phyloP scores from a whole-genome alignment of 371 early-diverging fungal species.

The Lichtheimia hyalospora region DNA sequence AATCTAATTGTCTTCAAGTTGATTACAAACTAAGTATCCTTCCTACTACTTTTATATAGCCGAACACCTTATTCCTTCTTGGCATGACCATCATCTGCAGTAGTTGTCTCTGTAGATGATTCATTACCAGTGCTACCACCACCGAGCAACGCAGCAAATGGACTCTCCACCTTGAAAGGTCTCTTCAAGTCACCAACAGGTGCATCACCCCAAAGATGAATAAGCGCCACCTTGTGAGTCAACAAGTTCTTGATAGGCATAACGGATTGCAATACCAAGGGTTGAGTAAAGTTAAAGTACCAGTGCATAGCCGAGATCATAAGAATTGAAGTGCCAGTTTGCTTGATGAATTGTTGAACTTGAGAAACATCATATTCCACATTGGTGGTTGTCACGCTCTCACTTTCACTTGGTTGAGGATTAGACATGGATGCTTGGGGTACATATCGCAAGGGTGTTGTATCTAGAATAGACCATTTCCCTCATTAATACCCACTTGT shows the following conservation, averaged over 20 bases:
- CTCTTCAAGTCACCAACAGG: constrained; percentile 80
- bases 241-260: constrained; percentile 77
- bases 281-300: constrained; percentile 88
- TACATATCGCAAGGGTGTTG: constrained; percentile 63
- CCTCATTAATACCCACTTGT: too few species aligned
- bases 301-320: constrained; percentile 84
- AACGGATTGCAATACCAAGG: constrained; percentile 86
- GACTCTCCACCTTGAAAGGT: constrained; percentile 80
- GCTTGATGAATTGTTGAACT: constrained; percentile 69
- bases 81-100: constrained; percentile 35
- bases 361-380: constrained; percentile 84
- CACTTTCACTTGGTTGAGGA: constrained; percentile 20
- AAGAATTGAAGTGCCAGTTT: constrained; percentile 64
- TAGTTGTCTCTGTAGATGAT: constrained; percentile 33
- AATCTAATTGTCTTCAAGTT: too few species aligned
- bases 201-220: constrained; percentile 81
- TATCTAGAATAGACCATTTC: constrained; percentile 34
- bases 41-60: background rate
- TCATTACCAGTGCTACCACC: constrained; percentile 34
- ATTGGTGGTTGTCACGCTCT: constrained; percentile 70
- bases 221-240: constrained; percentile 72
- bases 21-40: background rate
- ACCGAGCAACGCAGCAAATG: constrained; percentile 64
- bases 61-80: constrained; percentile 41
- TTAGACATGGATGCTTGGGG: constrained; percentile 47